These are phyloP conservation scores for Geotrichum klebahnii DNA, from an alignment of 1,139 yeast genomes.

Conservation along the genomic window DNA sequence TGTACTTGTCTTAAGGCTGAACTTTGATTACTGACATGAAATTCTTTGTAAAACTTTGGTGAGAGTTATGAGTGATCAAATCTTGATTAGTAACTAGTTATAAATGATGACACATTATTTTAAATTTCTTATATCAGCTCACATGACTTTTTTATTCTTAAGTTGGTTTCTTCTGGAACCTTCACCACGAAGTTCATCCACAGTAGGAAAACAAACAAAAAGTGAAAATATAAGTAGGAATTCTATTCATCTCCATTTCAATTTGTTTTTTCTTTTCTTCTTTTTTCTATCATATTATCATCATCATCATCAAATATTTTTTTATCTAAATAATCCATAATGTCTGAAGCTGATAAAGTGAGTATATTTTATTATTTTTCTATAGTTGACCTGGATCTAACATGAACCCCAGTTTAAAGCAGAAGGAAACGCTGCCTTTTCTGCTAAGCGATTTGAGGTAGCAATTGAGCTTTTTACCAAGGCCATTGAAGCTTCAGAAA, in stretches of 20 bases:
- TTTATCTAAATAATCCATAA: slow-evolving; percentile 4
- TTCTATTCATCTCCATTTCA: too few species aligned
- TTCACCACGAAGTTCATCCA: neutral
- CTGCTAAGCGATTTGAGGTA: slow-evolving; percentile 73
- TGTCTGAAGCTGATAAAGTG: slow-evolving; percentile 31
- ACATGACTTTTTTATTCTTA: neutral
- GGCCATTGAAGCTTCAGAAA: slow-evolving; percentile 79
- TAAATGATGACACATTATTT: too few species aligned
- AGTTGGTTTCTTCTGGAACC: slow-evolving; percentile 13
- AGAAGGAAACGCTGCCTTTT: slow-evolving; percentile 85
- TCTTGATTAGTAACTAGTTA: too few species aligned
- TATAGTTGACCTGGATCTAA: neutral
- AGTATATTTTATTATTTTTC: too few species aligned
- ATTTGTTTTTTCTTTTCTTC: too few species aligned
- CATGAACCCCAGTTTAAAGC: slow-evolving; percentile 38
- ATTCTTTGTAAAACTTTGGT: too few species aligned
- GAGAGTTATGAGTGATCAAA: too few species aligned
- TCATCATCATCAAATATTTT: neutral
- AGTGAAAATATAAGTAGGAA: too few species aligned
- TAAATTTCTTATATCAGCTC: too few species aligned
- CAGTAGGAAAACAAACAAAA: neutral
- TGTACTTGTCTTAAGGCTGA: too few species aligned
- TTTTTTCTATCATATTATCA: neutral
- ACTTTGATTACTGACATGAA: too few species aligned
- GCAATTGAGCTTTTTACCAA: slow-evolving; percentile 79